Evolutionary conservation across 257 asterid genomes (phyloP), one percentile per base, ranked within the genome.

Genomic region (Capsicum chinense): DNA sequence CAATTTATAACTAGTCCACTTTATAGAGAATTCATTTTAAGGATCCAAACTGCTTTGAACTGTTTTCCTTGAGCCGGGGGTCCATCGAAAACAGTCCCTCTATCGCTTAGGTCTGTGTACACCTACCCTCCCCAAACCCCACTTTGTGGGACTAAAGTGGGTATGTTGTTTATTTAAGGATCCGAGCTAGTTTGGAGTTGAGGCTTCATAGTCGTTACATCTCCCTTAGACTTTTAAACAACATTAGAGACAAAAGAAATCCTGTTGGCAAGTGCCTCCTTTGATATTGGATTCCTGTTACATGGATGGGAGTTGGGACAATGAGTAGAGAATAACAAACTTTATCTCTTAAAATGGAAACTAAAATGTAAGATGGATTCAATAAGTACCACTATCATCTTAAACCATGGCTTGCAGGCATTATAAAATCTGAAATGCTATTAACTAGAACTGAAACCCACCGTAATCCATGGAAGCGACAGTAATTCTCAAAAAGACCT

Each of bases 381-480:
- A 5, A 71, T 17, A 17, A 71, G 37, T 44, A 71, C 37, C 39
- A 71, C 39, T 44, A 44, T 70, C 79, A 44, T 70, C 79, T 42
- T 70, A 44, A 71, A 71, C 37, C 79, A 44, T 0, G 16, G 57
- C 16, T 71, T 70, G 4, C 79, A 42, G 44, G 56, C 35, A 42
- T 42, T 71, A 71, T 44, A 44, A 44, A 71, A 9, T 71, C 17
- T 5, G 3, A 47, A 44, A 71, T 71, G 37, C 37, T 71, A 44
- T 44, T 17, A 71, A 71, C 57, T 71, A 71, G 79, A 71, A 71
- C 37, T 2, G 17, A 44, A 71, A 44, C 54, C 57, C 79, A 70
- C 16, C 16, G 4, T 42, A 44, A 44, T 16, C 79, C 56, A 44
- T 10, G 4, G 58, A 71, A 71, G 16, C 37, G 9, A 47, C 57